phyloP scores from a whole-genome alignment of 2,329 filamentous ascomycete species.

The Calonectria crousiana region DNA sequence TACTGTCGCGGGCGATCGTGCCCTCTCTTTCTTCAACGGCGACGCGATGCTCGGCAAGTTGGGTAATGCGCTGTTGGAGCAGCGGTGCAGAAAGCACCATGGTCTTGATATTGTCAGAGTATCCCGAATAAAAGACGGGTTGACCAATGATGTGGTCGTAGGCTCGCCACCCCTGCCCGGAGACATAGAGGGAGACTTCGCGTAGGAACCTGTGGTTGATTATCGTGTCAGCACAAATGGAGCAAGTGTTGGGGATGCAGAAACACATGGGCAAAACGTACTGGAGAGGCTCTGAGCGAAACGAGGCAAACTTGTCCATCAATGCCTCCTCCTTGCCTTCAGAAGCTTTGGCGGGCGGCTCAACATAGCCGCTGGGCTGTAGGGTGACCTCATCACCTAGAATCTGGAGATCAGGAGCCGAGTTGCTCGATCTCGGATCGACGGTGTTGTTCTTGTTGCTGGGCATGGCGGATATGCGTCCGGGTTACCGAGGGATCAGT shows the following conservation, averaged over 20 bases:
- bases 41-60: slow-evolving; percentile 81
- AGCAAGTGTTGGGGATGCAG: not conserved
- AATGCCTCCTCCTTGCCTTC: slow-evolving; percentile 75
- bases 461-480: slow-evolving; percentile 44
- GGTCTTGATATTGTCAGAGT: slow-evolving; percentile 89
- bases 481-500: slow-evolving; percentile 3
- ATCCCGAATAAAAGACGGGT: slow-evolving; percentile 92
- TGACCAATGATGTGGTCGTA: slow-evolving; percentile 94
- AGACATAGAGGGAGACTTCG: slow-evolving; percentile 93
- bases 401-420: slow-evolving; percentile 82
- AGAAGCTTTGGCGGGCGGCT: slow-evolving; percentile 55
- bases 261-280: slow-evolving; percentile 46
- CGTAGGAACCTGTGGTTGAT: slow-evolving; percentile 78
- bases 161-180: slow-evolving; percentile 93
- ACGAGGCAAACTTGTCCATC: slow-evolving; percentile 87
- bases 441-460: slow-evolving; percentile 41
- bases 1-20: slow-evolving; percentile 68
- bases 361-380: slow-evolving; percentile 77
- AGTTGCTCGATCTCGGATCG: slow-evolving; percentile 50
- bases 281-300: slow-evolving; percentile 77
- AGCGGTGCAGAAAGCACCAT: slow-evolving; percentile 81
- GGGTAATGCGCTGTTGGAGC: slow-evolving; percentile 78
- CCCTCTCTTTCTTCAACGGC: slow-evolving; percentile 83
- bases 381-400: slow-evolving; percentile 80
- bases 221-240: slow-evolving; percentile 24